phyloP scores from a whole-genome alignment of 768 basidiomycete species.

The Rhodotorula kratochvilovae region DNA sequence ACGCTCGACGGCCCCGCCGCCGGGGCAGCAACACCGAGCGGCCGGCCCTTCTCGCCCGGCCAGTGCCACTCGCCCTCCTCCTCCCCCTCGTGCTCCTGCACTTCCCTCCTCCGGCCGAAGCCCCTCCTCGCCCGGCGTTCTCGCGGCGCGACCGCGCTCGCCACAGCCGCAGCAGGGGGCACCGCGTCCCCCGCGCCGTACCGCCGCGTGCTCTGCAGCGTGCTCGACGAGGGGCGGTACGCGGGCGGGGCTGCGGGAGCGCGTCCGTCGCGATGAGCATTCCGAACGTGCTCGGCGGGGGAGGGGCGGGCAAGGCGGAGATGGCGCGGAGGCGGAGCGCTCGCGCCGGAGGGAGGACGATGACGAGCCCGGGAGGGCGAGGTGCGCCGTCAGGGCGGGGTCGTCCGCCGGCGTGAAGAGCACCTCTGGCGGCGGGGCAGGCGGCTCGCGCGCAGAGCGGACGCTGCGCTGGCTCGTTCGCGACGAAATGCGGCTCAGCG shows the following conservation, averaged over 20 bases:
- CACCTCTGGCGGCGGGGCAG: background rate
- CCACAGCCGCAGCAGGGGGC: background rate
- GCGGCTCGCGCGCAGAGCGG: background rate
- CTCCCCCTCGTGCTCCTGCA: background rate
- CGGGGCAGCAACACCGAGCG: background rate
- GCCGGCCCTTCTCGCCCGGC: slow-evolving; percentile 31
- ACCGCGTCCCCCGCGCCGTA: slow-evolving; percentile 2
- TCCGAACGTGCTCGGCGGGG: slow-evolving; percentile 6
- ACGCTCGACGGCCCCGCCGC: background rate
- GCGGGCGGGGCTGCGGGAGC: slow-evolving; percentile 33
- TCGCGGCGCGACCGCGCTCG: background rate
- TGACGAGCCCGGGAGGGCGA: slow-evolving; percentile 5
- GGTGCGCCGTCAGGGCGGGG: slow-evolving; percentile 16
- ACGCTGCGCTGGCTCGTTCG: background rate
- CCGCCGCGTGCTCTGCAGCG: slow-evolving; percentile 18
- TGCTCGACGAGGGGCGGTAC: slow-evolving; percentile 21
- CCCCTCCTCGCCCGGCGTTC: background rate
- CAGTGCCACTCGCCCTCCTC: slow-evolving; percentile 27
- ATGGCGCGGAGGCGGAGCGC: slow-evolving; percentile 6
- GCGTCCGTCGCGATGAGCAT: slow-evolving; percentile 11
- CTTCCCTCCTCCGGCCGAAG: background rate
- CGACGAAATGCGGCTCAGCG: slow-evolving; percentile 2
- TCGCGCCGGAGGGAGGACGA: background rate
- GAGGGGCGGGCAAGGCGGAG: background rate
- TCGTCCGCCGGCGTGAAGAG: slow-evolving; percentile 34